phyloP scores from a whole-genome alignment of 1,284 basidiomycete species.

The Trametes sp. region DNA sequence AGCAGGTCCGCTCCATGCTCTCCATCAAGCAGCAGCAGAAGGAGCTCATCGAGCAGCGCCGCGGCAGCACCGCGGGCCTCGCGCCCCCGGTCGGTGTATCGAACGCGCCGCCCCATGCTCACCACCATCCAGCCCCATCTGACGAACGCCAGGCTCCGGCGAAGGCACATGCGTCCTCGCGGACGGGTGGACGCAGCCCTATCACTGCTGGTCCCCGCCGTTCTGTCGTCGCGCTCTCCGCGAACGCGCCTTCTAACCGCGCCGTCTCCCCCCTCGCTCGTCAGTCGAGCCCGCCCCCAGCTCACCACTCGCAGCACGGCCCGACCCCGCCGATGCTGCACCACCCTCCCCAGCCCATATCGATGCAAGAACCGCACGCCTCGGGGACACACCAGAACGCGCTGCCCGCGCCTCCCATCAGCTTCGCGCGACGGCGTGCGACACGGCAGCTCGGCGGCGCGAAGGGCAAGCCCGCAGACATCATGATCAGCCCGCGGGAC shows the following conservation, averaged over 20 bases:
- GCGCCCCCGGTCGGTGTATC: constrained; percentile 39
- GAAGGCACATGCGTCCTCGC: constrained; percentile 26
- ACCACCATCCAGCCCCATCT: constrained; percentile 10
- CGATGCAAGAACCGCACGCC: constrained; percentile 22
- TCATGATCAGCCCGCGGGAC: constrained; percentile 74
- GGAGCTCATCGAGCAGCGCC: constrained; percentile 70
- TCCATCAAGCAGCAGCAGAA: constrained; percentile 74
- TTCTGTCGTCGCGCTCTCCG: constrained; percentile 36
- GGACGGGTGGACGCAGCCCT: constrained; percentile 47
- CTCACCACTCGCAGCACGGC: constrained; percentile 17
- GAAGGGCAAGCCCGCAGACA: constrained; percentile 79
- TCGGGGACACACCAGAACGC: constrained; percentile 37
- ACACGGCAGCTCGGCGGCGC: constrained; percentile 58
- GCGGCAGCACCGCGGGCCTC: constrained; percentile 61
- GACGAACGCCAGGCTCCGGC: constrained; percentile 32
- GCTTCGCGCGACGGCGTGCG: constrained; percentile 75
- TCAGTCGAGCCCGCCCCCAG: constrained; percentile 33
- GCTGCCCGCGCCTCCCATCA: constrained; percentile 72
- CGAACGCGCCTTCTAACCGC: constrained; percentile 29
- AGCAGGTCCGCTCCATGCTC: constrained; percentile 69
- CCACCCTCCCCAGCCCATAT: constrained; percentile 25
- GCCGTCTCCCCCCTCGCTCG: constrained; percentile 34
- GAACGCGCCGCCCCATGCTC: constrained; percentile 27
- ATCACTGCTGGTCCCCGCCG: constrained; percentile 38
- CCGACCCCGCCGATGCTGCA: constrained; percentile 23